phyloP scores from a whole-genome alignment of 108 stramenopile species.

The Fistulifera pelliculosa region DNA sequence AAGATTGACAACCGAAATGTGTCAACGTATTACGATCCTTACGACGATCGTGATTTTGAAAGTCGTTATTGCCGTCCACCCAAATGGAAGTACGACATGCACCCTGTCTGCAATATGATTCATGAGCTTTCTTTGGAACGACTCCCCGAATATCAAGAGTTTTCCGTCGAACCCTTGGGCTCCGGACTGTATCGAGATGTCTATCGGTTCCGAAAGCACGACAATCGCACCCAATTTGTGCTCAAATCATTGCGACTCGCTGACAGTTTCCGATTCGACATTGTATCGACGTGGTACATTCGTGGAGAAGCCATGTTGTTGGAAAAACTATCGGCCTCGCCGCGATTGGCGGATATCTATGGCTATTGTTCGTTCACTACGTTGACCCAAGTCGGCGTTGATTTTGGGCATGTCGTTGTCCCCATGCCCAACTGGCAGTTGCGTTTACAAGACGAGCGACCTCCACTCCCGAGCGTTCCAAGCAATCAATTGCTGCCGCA shows the following conservation, averaged over 20 bases:
- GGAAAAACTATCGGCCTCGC: conserved; percentile 54
- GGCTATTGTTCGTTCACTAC: conserved; percentile 55
- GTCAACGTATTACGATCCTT: no score
- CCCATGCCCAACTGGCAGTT: background rate
- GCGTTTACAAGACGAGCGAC: conserved; percentile 5
- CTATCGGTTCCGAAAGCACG: no score
- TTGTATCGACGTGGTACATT: conserved; percentile 3
- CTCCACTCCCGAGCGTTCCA: background rate
- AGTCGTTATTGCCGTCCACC: no score
- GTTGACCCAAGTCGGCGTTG: conserved; percentile 11
- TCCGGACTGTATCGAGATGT: no score
- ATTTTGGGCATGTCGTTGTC: background rate
- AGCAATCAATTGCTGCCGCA: conserved; percentile 18
- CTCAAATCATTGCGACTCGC: background rate
- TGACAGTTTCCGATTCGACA: background rate
- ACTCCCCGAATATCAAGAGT: no score
- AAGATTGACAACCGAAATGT: no score
- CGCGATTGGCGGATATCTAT: conserved; percentile 60
- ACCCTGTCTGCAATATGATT: no score
- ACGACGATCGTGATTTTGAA: no score
- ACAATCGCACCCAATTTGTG: background rate
- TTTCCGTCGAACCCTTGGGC: no score
- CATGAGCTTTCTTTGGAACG: no score
- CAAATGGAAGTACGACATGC: no score
- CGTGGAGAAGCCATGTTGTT: conserved; percentile 70